phyloP scores from a whole-genome alignment of 805 yeast genomes.

The Candida fluviatilis region DNA sequence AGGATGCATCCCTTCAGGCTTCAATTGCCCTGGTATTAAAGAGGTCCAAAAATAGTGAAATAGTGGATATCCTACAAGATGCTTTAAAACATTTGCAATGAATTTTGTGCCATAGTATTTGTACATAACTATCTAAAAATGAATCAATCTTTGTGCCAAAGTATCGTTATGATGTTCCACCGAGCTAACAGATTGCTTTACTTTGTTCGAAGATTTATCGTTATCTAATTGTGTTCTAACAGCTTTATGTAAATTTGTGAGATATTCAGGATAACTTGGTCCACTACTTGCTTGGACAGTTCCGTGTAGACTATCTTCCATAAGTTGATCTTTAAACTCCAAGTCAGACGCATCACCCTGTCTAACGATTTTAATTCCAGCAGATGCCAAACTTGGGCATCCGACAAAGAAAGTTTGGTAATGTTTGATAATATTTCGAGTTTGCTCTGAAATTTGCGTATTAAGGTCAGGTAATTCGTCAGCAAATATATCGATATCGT shows the following conservation, averaged over 20 bases:
- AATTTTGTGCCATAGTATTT: not conserved
- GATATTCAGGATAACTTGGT: conserved; percentile 61
- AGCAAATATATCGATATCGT: conserved; percentile 43
- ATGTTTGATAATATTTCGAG: conserved; percentile 56
- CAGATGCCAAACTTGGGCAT: conserved; percentile 20
- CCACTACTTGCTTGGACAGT: conserved; percentile 31
- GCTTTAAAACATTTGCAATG: not conserved
- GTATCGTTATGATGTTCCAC: conserved; percentile 27
- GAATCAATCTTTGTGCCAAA: conserved; percentile 37
- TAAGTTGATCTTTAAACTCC: conserved; percentile 52
- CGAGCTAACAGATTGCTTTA: conserved; percentile 23
- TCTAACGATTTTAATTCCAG: conserved; percentile 57
- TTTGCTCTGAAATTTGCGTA: conserved; percentile 65
- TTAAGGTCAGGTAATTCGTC: conserved; percentile 67
- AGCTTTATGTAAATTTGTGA: conserved; percentile 63
- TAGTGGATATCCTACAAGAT: not conserved
- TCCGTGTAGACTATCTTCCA: conserved; percentile 63
- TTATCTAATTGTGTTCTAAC: conserved; percentile 51
- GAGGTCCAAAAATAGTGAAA: conserved; percentile 5
- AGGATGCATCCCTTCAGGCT: not conserved
- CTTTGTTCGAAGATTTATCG: conserved; percentile 31
- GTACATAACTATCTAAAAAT: conserved; percentile 18
- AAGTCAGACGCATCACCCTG: conserved; percentile 60
- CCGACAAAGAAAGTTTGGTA: conserved; percentile 39
- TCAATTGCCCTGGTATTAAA: conserved; percentile 7